Evolutionary conservation across 2,329 filamentous ascomycete species (phyloP).

Genomic region (Colletotrichum sp.): DNA sequence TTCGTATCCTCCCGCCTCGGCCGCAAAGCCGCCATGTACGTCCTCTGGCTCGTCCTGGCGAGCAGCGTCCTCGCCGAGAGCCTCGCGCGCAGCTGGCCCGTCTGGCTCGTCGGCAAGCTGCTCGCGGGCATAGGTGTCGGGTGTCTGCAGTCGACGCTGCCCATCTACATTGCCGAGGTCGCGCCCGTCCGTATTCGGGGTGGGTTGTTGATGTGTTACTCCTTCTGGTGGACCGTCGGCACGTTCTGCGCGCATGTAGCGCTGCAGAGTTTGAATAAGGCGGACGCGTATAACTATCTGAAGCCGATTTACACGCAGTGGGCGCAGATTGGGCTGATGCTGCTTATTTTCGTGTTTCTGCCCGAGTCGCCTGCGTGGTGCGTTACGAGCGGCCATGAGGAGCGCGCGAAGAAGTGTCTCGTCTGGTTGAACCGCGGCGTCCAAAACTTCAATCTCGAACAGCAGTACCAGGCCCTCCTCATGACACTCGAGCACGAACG

Average conservation of each 20-base stretch:
- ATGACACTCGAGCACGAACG: constrained; percentile 26
- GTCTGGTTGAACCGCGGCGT: constrained; percentile 24
- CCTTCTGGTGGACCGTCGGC: constrained; percentile 48
- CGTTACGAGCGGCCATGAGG: constrained; percentile 21
- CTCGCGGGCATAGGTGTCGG: constrained; percentile 43
- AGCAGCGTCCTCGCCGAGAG: constrained; percentile 40
- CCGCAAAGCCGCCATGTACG: constrained; percentile 34
- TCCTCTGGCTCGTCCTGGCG: constrained; percentile 32
- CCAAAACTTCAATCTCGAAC: constrained; percentile 28
- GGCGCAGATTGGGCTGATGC: constrained; percentile 45
- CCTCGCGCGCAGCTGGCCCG: constrained; percentile 38
- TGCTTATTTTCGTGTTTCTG: constrained; percentile 39
- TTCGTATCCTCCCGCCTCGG: constrained; percentile 29
- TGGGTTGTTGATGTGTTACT: constrained; percentile 42
- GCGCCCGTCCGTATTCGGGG: constrained; percentile 44
- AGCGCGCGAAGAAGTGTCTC: constrained; percentile 22
- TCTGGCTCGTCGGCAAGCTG: constrained; percentile 41
- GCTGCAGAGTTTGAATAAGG: constrained; percentile 35
- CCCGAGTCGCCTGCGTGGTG: constrained; percentile 45
- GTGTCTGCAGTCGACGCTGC: constrained; percentile 43
- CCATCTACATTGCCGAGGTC: constrained; percentile 44
- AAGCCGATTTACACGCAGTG: constrained; percentile 48
- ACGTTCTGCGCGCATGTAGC: constrained; percentile 45
- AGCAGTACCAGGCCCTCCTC: constrained; percentile 26
- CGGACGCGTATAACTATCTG: constrained; percentile 35